Evolutionary conservation across 108 stramenopile species (phyloP), one percentile per base, ranked within the genome.

Genomic region (Stephanodiscus minutulus): DNA sequence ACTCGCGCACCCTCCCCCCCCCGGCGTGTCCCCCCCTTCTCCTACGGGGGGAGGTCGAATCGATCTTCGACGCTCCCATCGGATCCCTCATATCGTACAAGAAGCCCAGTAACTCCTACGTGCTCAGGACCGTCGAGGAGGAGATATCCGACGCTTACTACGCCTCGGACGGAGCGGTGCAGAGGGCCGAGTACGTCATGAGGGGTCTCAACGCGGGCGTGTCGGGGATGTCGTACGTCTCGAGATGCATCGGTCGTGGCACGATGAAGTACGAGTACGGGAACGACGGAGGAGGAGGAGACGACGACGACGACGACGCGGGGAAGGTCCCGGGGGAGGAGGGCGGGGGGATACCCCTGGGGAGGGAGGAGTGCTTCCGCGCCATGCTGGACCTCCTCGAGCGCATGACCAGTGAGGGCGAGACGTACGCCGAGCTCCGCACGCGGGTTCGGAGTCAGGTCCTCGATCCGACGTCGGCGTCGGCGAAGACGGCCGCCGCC

Each of bases 1-100:
- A 92, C 71, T 90, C 88, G 5, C 74, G 82, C n/a, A 79, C 84
- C 22, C 74, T 80, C 22, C 86, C 87, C 50, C 91, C 91, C 6
- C 78, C 80, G 17, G 77, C 84, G 21, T 92, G 91, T 64, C 61
- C 65, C 0, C 81, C 86, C 46, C 70, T 76, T 20, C 69, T 63
- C 0, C 82, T 88, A 22, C 81, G 83, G 8, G 52, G 72, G 48
- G 85, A 89, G 36, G 60, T 88, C 13, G 85, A 86, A 33, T 70
- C 85, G 61, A 25, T 92, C 28, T 74, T 89, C 53, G 73, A 87
- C 68, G 81, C 84, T 5, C 77, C 84, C n/a, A 21, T 87, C 11
- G 88, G 88, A 37, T 78, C 87, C n/a, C 80, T 92, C 15, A 86
- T 85, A 17, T 27, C 62, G n/a, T 86, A 90, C 70, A 15, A 41